Evolutionary conservation across 306 rosid genomes (phyloP).

Genomic region (Prunus davidiana): DNA sequence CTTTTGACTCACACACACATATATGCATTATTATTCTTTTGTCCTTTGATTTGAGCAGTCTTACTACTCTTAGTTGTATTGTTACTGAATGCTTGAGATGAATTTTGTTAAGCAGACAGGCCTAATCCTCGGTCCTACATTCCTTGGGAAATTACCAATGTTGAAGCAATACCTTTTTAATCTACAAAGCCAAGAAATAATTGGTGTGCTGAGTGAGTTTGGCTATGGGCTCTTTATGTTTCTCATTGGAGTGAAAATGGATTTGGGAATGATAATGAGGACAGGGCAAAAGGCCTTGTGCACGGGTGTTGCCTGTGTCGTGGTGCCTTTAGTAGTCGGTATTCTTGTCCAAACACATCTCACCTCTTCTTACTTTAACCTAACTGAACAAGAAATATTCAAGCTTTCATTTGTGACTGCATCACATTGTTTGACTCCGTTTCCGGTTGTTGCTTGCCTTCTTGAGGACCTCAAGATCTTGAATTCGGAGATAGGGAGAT

Average conservation of each 20-base stretch:
- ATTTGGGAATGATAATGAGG: conserved; percentile 36
- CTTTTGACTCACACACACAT: too few species aligned
- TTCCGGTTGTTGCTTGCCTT: neutral
- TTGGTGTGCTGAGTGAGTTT: conserved; percentile 28
- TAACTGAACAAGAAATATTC: neutral
- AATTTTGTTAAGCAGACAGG: conserved; percentile 34
- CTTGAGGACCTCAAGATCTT: neutral
- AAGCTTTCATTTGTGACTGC: neutral
- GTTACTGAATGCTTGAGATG: neutral
- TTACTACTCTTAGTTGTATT: neutral
- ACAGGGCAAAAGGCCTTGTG: conserved; percentile 35
- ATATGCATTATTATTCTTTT: neutral
- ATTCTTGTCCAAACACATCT: neutral
- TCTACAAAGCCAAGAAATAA: conserved; percentile 29
- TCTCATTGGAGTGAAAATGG: conserved; percentile 44
- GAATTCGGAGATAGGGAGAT: conserved; percentile 5
- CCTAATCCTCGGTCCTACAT: conserved; percentile 24
- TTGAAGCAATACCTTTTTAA: conserved; percentile 19
- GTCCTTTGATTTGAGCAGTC: too few species aligned
- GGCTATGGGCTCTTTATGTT: conserved; percentile 37
- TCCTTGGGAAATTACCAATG: neutral
- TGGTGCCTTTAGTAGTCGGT: neutral
- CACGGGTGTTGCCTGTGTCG: conserved; percentile 21
- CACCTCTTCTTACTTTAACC: neutral
- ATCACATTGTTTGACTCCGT: neutral